These are phyloP conservation scores for Polygonum maritimum DNA, from an alignment of 148 eudicot genomes.

Conservation along the genomic window DNA sequence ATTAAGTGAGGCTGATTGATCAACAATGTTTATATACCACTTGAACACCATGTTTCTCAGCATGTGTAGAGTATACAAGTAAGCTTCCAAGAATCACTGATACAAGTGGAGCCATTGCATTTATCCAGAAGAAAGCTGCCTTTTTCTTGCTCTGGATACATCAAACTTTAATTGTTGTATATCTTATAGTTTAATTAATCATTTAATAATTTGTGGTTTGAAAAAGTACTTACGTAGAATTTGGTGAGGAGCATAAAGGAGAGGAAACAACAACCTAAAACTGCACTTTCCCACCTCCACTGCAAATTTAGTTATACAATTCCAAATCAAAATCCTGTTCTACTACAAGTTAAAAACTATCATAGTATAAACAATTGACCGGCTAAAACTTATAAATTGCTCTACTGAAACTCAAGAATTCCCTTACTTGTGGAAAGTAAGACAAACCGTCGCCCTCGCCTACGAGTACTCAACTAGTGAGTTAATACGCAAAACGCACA, in stretches of 20 bases:
- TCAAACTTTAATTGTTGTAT: neutral
- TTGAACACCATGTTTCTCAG: constrained; percentile 58
- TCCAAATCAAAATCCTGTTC: neutral
- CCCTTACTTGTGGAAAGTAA: no score
- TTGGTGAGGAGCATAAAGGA: constrained; percentile 39
- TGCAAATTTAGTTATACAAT: constrained; percentile 17
- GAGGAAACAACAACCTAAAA: constrained; percentile 44
- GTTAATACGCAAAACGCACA: no score
- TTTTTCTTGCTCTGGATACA: constrained; percentile 40
- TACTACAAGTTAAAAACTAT: neutral
- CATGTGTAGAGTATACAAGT: constrained; percentile 53
- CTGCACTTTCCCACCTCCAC: constrained; percentile 65
- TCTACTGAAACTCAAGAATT: neutral
- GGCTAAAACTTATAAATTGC: neutral
- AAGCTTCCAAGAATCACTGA: constrained; percentile 56
- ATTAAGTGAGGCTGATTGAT: neutral
- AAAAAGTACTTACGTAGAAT: constrained; percentile 36
- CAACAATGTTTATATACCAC: constrained; percentile 24
- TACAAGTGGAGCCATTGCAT: constrained; percentile 60
- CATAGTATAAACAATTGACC: neutral
- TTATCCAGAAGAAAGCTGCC: constrained; percentile 51
- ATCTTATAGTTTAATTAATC: neutral
- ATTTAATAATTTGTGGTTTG: neutral
- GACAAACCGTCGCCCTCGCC: no score
- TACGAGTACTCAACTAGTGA: no score